Evolutionary conservation across 2,329 filamentous ascomycete genomes (phyloP), one percentile per base, ranked within the genome.

Genomic region (Fragosphaeria purpurea): DNA sequence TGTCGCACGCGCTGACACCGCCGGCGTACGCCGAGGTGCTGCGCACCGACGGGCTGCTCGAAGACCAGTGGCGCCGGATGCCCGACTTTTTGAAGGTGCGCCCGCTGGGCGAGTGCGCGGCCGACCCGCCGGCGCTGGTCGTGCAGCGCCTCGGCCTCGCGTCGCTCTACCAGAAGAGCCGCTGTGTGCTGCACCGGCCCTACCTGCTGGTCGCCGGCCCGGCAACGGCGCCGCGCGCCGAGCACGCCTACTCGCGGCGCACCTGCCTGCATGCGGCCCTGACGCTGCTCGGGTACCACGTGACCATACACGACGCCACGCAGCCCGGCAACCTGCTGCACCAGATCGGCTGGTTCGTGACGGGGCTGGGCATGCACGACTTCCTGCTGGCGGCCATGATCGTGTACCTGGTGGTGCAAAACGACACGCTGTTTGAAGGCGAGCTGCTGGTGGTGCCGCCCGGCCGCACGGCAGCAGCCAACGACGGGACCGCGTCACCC

Each of bases 361-460:
- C 73, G 4, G 76, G 75, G 1, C 63, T 83, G 4, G 72, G 74
- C 9, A 71, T 78, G 47, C 77, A 82, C 47, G 80, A 84, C 59
- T 83, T 79, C 47, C 64, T 84, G 47, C 69, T 83, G 3, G 79
- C 79, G 0, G 73, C 76, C 50, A 79, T 80, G 71, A 71, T 83
- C 11, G 58, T 84, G 4, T 82, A 77, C 54, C 64, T 83, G 13
- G 63, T 73, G 13, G 59, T 73, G 31, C 70, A 72, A 55, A 72
- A 69, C 58, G 65, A 69, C 22, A 61, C 61, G 40, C 32, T 49
- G 22, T 56, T 57, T 33, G 50, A 45, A 31, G 33, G 38, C 33
- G 55, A 57, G 49, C 55, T 57, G 13, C 4, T 56, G 34, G 34
- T 41, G 13, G 33, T 13, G 35, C n/a, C 59, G 62, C 11, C 50